Base-by-base conservation (phyloP, 2,329 filamentous ascomycete genomes). In the Dactylellina parvicollis region DNA sequence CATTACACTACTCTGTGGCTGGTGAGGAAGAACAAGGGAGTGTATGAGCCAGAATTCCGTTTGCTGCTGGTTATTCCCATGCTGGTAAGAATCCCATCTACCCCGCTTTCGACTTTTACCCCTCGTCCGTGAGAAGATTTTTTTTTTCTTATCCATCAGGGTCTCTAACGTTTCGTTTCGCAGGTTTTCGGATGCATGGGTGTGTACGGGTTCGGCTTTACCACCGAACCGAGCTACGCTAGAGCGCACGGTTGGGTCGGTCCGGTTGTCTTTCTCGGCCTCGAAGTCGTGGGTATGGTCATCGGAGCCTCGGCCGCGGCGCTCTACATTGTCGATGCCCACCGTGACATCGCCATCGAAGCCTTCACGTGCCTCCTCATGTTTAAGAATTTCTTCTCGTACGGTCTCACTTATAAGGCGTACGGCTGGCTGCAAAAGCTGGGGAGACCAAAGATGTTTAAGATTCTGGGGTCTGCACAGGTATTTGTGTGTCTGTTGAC, bases 311-410 rank as follows among this genome's bases (percentile, higher is more conserved):
- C 96, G 1, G 89, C 91, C 1, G 90, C 88, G 74, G 91, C 91
- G 0, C 82, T 96, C 22, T 98, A 98, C 79, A 90, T 97, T 78
- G 91, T 96, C 5, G 94, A 97, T 81, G 93, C 93, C 0, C 94
- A 97, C 81, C 89, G 92, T 90, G 89, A 94, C 74, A 87, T 96
- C 65, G 88, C 91, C 0, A 87, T 96, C 50, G 93, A 97, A 81
- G 91, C 89, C 4, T 96, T 96, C 80, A 96, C 92, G 0, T 91
- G 92, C 81, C 86, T 95, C 80, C 86, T 96, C 75, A 89, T 96
- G 60, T 96, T 97, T 84, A 97, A 97, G 82, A 96, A 97, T 81
- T 86, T 97, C 75, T 96, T 97, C 82, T 91, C 89, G 75, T 97
- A 96, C 78, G 87, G 88, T 4, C 83, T 97, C 64, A 96, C 93